Base-by-base conservation (phyloP, 1,284 basidiomycete species). In the Gymnopus androsaceus region DNA sequence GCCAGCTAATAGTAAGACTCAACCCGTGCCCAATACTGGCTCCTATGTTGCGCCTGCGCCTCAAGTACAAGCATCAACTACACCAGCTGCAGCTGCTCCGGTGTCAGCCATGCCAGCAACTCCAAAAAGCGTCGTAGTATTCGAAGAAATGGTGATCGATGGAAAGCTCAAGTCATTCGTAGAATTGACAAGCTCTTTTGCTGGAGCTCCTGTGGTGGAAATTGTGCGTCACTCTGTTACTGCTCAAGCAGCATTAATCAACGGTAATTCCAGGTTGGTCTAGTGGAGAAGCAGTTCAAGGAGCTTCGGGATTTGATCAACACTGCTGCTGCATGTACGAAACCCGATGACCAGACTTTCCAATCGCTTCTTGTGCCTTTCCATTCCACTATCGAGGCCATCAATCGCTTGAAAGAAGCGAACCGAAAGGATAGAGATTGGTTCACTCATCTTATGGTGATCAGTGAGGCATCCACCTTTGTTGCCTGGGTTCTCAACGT, bases 401-500 rank as follows among this genome's bases (percentile, higher is more conserved):
- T 96, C 61, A 80, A 83, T 28, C 87, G 88, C 52, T 77, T 90
- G 60, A 94, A 95, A 72, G 94, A 98, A 62, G 84, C 86, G 54
- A 88, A 90, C 61, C 77, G 92, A 61, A 86, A 85, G 66, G 92
- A 94, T 56, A 79, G 91, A 59, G 89, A 92, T 53, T 94, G 90
- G 83, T 87, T 84, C 61, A 86, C 85, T 49, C 94, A 96, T 67
- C 76, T 98, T 40, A 88, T 83, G 34, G 83, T 88, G 33, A 77
- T 98, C 33, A 84, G 87, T 12, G 95, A 97, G 67, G 94, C 92
- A 12, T 88, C 87, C 1, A 80, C 88, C 8, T 87, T 83, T n/a
- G 84, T 93, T 52, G 95, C 89, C n/a, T 99, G 96, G 96, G 86
- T 99, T 44, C 83, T 88, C 46, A 79, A 88, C 53, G 94, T 94